Evolutionary conservation across 1,284 basidiomycete species (phyloP).

Genomic region (Ganoderma sinense): DNA sequence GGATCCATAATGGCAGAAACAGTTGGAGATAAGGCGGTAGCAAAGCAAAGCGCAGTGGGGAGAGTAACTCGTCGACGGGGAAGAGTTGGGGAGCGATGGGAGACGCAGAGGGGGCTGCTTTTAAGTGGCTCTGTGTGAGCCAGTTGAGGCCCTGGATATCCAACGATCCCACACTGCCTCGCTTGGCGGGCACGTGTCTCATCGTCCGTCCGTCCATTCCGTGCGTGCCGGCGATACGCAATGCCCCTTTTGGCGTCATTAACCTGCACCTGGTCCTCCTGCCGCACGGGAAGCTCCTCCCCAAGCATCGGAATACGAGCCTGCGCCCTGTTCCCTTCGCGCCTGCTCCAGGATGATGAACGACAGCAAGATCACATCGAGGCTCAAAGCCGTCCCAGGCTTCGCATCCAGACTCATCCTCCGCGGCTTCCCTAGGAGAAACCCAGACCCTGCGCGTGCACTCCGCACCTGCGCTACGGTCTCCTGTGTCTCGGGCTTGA

Average conservation of each 20-base stretch:
- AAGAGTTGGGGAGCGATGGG: constrained; percentile 21
- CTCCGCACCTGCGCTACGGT: constrained; percentile 3
- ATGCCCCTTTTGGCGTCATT: no score
- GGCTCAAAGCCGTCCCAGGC: background rate
- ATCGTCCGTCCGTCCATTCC: no score
- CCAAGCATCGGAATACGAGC: background rate
- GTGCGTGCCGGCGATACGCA: no score
- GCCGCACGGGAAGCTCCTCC: background rate
- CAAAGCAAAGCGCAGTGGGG: no score
- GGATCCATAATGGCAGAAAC: constrained; percentile 29
- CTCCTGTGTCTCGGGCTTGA: constrained; percentile 6
- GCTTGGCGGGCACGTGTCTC: no score
- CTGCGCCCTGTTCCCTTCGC: background rate
- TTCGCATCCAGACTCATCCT: background rate
- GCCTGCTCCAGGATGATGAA: background rate
- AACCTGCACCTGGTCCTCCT: background rate
- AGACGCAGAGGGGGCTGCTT: constrained; percentile 24
- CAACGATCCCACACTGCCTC: no score
- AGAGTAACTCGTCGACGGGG: background rate
- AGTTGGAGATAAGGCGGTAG: no score
- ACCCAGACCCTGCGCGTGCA: constrained; percentile 5
- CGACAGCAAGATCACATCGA: background rate
- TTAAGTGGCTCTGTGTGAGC: background rate
- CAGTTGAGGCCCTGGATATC: no score
- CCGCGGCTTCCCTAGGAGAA: background rate